Base-by-base conservation (phyloP, 768 basidiomycete genomes). In the Agrocybe pediades region DNA sequence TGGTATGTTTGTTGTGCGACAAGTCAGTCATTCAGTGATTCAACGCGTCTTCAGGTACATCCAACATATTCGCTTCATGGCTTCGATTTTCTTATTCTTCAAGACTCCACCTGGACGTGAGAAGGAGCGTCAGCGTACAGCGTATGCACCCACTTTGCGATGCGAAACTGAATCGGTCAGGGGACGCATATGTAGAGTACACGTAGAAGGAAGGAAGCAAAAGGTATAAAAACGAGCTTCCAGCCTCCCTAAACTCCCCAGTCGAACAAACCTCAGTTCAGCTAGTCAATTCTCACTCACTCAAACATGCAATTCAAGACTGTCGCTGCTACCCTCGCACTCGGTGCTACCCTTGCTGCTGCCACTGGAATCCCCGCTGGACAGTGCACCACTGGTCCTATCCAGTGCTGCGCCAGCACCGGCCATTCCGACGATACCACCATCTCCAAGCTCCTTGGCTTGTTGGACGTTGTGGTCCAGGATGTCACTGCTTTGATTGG, bases 351-450 rank as follows among this genome's bases (percentile, higher is more conserved):
- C 55, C 55, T 60, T 56, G 58, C 58, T 50, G 58, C 55, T 44
- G 54, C 58, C 58, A 56, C 55, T 30, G 51, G 30, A 41, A 24
- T 46, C 26, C 48, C 55, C 3, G 54, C 51, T 20, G 49, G 54
- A 27, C 60, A 62, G 49, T 64, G 63, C 60, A 62, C 60, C 45
- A 63, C 62, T 27, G 67, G 63, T 15, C 23, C 30, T 25, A 23
- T 68, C 20, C 64, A 67, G 30, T 70, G 67, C 61, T 61, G 67
- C 60, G 17, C 60, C 41, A 59, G 49, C 33, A 56, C 54, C 20
- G 53, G 62, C 39, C 15, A 49, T 19, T 46, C 54, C 3, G 27
- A 21, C 39, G 47, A 46, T 17, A 21, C 46, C 0, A 15, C 47
- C 51, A 48, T 59, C 41, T 30, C 53, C 8, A 27, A 58, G 9